These are phyloP conservation scores for Phialocephala sp. DNA, from an alignment of 2,329 filamentous ascomycete species.

Conservation along the genomic window DNA sequence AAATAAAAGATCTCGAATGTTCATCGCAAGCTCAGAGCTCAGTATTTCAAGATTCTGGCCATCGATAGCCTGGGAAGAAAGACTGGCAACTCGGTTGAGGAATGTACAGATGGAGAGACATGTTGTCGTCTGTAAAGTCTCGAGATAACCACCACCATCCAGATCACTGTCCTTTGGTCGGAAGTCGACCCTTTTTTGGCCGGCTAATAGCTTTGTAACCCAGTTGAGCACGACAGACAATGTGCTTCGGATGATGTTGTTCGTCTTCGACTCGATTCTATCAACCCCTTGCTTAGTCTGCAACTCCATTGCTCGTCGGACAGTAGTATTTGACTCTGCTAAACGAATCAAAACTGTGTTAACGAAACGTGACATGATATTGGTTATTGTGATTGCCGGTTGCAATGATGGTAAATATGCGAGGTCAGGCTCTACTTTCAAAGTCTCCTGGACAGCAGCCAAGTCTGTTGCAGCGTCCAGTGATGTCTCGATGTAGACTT, in stretches of 20 bases:
- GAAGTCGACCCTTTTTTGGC: constrained; percentile 76
- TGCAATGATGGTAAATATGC: constrained; percentile 80
- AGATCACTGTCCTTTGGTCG: constrained; percentile 70
- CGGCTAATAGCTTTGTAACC: constrained; percentile 64
- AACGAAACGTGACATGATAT: constrained; percentile 92
- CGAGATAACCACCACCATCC: constrained; percentile 56
- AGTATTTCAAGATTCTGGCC: constrained; percentile 84
- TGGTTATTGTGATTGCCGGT: constrained; percentile 84
- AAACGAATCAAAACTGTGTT: constrained; percentile 89
- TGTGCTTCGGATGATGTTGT: constrained; percentile 70
- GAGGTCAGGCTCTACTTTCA: constrained; percentile 86
- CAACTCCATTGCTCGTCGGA: constrained; percentile 75
- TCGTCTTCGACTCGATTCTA: constrained; percentile 72
- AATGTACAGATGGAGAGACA: constrained; percentile 84
- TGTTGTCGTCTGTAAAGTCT: constrained; percentile 84
- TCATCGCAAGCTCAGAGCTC: constrained; percentile 81
- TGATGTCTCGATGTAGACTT: constrained; percentile 74
- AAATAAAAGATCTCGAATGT: constrained; percentile 78
- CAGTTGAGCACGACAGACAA: constrained; percentile 69
- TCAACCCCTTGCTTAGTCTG: constrained; percentile 62
- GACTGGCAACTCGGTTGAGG: constrained; percentile 68
- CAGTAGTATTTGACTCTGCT: constrained; percentile 86
- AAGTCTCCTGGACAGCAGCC: constrained; percentile 76
- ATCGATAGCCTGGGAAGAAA: constrained; percentile 73
- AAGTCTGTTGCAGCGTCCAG: constrained; percentile 74